These are phyloP conservation scores for Suillus alpinus DNA, from an alignment of 768 basidiomycete genomes.

Conservation along the genomic window DNA sequence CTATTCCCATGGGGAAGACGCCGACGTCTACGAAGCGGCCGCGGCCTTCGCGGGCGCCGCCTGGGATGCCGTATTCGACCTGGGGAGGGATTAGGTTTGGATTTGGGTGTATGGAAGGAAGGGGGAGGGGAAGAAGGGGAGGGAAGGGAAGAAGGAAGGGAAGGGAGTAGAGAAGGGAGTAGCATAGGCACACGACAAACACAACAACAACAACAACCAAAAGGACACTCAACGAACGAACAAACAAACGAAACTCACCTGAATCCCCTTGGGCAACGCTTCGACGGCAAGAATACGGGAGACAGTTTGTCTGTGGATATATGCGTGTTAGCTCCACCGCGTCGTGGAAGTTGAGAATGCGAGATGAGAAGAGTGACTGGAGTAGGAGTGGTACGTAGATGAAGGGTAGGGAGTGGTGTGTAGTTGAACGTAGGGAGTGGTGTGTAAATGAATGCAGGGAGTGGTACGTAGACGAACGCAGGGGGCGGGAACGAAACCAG, in stretches of 20 bases:
- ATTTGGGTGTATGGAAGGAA: too few relatives aligned
- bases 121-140: background rate
- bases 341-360: background rate
- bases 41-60: slow-evolving; percentile 14
- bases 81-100: background rate
- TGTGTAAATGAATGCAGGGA: too few relatives aligned
- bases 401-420: background rate
- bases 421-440: background rate
- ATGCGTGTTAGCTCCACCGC: background rate
- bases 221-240: background rate
- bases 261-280: slow-evolving; percentile 81
- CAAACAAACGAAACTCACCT: slow-evolving; percentile 33
- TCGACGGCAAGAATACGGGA: slow-evolving; percentile 77
- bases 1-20: slow-evolving; percentile 90
- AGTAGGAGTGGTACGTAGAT: background rate
- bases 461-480: too few relatives aligned
- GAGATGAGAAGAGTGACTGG: background rate
- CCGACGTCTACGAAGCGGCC: slow-evolving; percentile 80
- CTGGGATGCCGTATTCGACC: slow-evolving; percentile 1
- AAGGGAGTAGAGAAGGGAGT: too few relatives aligned
- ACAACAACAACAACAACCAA: background rate
- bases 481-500: background rate
- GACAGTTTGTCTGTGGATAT: slow-evolving; percentile 60
- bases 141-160: background rate
- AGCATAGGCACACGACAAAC: background rate